Evolutionary conservation across 2,329 filamentous ascomycete genomes (phyloP), one percentile per base, ranked within the genome.

Genomic region (Cercospora beticola): DNA sequence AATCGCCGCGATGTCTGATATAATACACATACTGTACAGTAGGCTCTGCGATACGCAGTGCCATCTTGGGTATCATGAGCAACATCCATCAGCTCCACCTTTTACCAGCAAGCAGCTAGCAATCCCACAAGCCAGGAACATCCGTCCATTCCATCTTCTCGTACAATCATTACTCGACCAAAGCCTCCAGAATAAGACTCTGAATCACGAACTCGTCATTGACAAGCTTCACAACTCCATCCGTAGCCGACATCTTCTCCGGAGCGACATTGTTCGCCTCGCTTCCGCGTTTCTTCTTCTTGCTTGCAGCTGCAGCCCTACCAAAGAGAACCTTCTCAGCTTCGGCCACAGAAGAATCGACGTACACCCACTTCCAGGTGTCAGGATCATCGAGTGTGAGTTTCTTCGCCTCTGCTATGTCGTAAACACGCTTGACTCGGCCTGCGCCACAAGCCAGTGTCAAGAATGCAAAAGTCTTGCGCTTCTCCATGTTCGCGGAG

Each of bases 191-290:
- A 71, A 99, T 97, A 68, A 98, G 82, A 79, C 93, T 97, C 83
- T 99, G 94, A 65, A 97, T 89, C 23, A 98, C 88, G 77, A 94
- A 88, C 80, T 98, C 94, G 78, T 96, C 90, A 66, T 89, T 90
- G 63, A 97, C 86, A 56, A 95, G 86, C 70, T 86, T 86, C 43
- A 93, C 83, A 69, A 81, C 85, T 83, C 12, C 84, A 82, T 54
- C 81, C 76, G 16, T 81, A 76, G 30, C 78, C 74, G 21, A 79
- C 78, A 72, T 74, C 69, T 62, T 75, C 60, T 43, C 79, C 26
- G 31, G 67, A 12, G 68, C 64, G 9, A 31, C 62, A 73, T 74
- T 33, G 73, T 71, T 30, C 67, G 59, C 33, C 59, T 33, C 60
- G 46, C 23, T 46, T 31, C 33, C 26, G n/a, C 65, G 31, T 49